A percentile compares a stretch with the other conserved stretches of the same genome.
These are phyloP conservation scores for Globisporangium rhizosaccharum DNA, from an alignment of 352 stramenopile species.

Conservation along the genomic window DNA sequence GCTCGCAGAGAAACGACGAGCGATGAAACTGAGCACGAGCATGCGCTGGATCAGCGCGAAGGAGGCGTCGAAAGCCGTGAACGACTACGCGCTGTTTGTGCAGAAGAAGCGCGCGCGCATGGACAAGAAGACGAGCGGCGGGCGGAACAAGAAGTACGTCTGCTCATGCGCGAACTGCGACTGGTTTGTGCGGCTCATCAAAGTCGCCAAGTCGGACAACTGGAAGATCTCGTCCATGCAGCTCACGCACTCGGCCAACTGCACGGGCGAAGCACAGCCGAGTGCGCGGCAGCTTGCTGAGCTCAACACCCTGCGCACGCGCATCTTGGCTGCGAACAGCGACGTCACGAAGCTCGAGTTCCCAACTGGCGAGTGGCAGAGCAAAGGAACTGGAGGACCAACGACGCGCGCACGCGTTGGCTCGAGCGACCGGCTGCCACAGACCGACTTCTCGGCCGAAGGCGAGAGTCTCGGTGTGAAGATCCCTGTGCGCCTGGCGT, in stretches of 20 bases:
- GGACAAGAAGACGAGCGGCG: conserved; percentile 76
- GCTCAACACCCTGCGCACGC: conserved; percentile 73
- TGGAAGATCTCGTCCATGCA: conserved; percentile 90
- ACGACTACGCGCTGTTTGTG: conserved; percentile 70
- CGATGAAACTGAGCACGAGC: conserved; percentile 22
- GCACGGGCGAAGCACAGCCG: conserved; percentile 56
- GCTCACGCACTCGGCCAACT: conserved; percentile 65
- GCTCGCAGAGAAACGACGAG: conserved; percentile 5
- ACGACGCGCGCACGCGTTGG: no score
- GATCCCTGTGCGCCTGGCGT: conserved; percentile 17
- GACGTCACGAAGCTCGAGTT: neutral
- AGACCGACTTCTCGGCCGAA: conserved; percentile 18
- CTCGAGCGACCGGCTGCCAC: neutral
- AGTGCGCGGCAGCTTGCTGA: conserved; percentile 72
- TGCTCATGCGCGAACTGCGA: conserved; percentile 66
- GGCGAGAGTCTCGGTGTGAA: conserved; percentile 15
- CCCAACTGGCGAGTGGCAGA: no score
- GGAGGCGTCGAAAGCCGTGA: conserved; percentile 73
- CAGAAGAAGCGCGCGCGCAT: conserved; percentile 76
- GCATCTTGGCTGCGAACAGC: conserved; percentile 51
- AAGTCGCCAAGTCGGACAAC: conserved; percentile 82
- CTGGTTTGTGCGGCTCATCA: conserved; percentile 79
- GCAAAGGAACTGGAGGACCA: no score
- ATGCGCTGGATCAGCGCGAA: conserved; percentile 82
- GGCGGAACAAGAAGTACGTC: conserved; percentile 85